phyloP scores from a whole-genome alignment of 2,329 filamentous ascomycete genomes.

The Trichophyton mentagrophytes region DNA sequence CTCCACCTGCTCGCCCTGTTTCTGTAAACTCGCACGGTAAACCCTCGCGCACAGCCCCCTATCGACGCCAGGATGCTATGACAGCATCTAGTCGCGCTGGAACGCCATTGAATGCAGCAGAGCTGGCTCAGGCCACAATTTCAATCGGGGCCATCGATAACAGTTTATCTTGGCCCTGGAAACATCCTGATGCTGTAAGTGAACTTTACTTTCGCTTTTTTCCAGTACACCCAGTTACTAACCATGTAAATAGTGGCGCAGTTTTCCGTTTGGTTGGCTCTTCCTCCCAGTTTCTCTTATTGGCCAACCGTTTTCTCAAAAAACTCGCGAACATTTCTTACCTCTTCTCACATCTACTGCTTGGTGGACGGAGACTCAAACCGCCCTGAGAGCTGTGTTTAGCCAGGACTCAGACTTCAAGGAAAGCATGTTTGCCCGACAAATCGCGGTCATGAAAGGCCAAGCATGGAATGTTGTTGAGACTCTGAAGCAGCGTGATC shows the following conservation, averaged over 20 bases:
- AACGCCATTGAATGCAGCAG: conserved; percentile 37
- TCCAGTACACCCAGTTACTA: conserved; percentile 25
- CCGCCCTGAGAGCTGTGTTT: conserved; percentile 75
- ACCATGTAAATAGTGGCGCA: conserved; percentile 45
- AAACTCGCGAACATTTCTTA: conserved; percentile 88
- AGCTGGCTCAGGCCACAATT: conserved; percentile 46
- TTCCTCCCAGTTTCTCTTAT: conserved; percentile 95
- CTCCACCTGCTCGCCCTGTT: conserved; percentile 49
- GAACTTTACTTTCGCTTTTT: background rate
- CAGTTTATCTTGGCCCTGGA: conserved; percentile 97
- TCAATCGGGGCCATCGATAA: conserved; percentile 92
- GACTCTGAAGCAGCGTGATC: conserved; percentile 81
- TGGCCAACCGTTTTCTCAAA: conserved; percentile 87
- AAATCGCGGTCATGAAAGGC: conserved; percentile 98
- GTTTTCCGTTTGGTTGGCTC: conserved; percentile 96
- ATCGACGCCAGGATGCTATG: conserved; percentile 74
- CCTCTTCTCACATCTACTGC: conserved; percentile 84
- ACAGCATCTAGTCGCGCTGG: conserved; percentile 50
- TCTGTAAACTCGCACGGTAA: conserved; percentile 36
- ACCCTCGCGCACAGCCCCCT: conserved; percentile 39
- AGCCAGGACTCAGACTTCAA: conserved; percentile 90
- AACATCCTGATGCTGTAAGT: conserved; percentile 77
- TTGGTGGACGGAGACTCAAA: conserved; percentile 94
- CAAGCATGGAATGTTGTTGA: conserved; percentile 99
- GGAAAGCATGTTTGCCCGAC: conserved; percentile 96